Percentiles rank a stretch among this genome's conserved stretches.
Conservation (phyloP, 805 yeast species). For the Debaryomyces hansenii region DNA sequence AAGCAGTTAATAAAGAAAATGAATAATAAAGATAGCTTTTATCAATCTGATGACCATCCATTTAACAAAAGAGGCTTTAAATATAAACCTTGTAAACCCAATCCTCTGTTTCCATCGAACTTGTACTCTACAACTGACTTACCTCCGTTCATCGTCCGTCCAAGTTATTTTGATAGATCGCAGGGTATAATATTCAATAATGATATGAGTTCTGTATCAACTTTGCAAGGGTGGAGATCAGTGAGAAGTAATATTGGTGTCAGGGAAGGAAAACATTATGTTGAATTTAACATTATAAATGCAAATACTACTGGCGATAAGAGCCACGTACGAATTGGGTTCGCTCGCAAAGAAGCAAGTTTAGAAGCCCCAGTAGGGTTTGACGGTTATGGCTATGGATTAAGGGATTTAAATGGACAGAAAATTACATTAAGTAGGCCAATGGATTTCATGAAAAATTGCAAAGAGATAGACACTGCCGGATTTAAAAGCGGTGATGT, state of each 20-base stretch:
- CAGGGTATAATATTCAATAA: slow-evolving; percentile 45
- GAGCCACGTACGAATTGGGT: slow-evolving; percentile 77
- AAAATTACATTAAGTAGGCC: slow-evolving; percentile 76
- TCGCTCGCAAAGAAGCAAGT: slow-evolving; percentile 82
- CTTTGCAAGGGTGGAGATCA: slow-evolving; percentile 77
- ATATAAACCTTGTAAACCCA: slow-evolving; percentile 76
- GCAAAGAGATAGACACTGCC: slow-evolving; percentile 19
- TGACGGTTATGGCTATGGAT: slow-evolving; percentile 91
- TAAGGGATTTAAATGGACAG: slow-evolving; percentile 77
- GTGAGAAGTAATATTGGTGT: slow-evolving; percentile 73
- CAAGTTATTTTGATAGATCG: slow-evolving; percentile 70
- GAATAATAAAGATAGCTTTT: slow-evolving; percentile 28
- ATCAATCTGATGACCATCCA: slow-evolving; percentile 73
- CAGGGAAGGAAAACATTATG: slow-evolving; percentile 76
- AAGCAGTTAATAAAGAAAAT: slow-evolving; percentile 1
- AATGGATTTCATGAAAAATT: slow-evolving; percentile 41
- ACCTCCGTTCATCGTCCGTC: slow-evolving; percentile 60
- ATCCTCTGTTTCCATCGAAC: slow-evolving; percentile 54
- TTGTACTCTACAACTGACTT: slow-evolving; percentile 73
- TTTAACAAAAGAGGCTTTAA: slow-evolving; percentile 77
- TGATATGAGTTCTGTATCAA: slow-evolving; percentile 45
- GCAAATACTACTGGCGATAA: slow-evolving; percentile 30
- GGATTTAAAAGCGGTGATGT: slow-evolving; percentile 77
- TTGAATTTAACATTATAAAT: slow-evolving; percentile 66
- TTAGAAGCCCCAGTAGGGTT: slow-evolving; percentile 95